These are phyloP conservation scores for Hygrophila difformis DNA, from an alignment of 257 asterid genomes.

Conservation along the genomic window DNA sequence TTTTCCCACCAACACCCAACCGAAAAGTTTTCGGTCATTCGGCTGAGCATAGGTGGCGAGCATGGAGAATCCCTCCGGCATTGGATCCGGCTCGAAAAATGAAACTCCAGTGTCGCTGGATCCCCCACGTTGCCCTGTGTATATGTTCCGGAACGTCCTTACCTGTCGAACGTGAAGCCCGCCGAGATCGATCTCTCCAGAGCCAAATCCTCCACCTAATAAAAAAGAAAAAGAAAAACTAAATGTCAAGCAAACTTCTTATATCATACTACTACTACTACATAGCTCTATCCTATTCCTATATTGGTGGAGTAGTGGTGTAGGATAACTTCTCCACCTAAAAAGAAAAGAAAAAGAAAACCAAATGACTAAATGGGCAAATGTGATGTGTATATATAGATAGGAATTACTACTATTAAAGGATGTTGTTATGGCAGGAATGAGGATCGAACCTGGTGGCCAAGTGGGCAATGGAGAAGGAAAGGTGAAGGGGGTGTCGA, in stretches of 20 bases:
- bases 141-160: conserved; percentile 38
- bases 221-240: neutral
- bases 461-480: conserved; percentile 61
- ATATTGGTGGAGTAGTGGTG: too few species aligned
- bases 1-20: conserved; percentile 68
- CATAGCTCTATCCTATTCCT: too few species aligned
- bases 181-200: conserved; percentile 65
- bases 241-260: neutral
- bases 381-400: too few species aligned
- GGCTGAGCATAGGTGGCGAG: conserved; percentile 73
- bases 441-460: conserved; percentile 40
- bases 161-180: conserved; percentile 54
- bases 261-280: too few species aligned
- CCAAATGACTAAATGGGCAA: too few species aligned
- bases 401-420: too few species aligned
- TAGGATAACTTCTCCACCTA: too few species aligned
- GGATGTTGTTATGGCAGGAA: too few species aligned
- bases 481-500: conserved; percentile 52
- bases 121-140: conserved; percentile 44
- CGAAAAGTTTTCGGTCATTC: conserved; percentile 55
- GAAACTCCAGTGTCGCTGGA: conserved; percentile 45
- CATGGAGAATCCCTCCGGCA: conserved; percentile 82
- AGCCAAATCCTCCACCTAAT: conserved; percentile 51
- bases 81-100: conserved; percentile 57
- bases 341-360: too few species aligned